These are phyloP conservation scores for Penicillium sp. DNA, from an alignment of 2,329 filamentous ascomycete genomes.

Conservation along the genomic window DNA sequence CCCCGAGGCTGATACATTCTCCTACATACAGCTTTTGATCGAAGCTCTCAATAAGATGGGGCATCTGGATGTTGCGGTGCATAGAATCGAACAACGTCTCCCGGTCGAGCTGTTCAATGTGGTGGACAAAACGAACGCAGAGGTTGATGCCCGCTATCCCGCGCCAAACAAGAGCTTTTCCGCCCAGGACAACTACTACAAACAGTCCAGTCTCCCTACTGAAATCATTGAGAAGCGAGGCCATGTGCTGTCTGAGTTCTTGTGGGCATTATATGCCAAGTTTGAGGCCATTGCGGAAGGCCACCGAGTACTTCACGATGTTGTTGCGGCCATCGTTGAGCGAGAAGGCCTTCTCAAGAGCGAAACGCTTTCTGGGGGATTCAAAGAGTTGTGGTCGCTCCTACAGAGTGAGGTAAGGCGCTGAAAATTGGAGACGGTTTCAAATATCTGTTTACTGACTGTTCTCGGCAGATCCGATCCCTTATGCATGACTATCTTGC, in stretches of 20 bases:
- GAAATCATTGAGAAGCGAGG: conserved; percentile 75
- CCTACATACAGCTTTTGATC: conserved; percentile 83
- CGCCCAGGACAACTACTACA: conserved; percentile 44
- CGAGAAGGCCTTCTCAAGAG: conserved; percentile 69
- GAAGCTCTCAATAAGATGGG: conserved; percentile 90
- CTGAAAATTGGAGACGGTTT: background rate
- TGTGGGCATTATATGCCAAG: conserved; percentile 92
- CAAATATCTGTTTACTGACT: background rate
- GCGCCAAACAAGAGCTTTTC: conserved; percentile 63
- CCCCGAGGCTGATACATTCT: conserved; percentile 92
- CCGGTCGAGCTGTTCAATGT: conserved; percentile 92
- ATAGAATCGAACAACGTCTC: conserved; percentile 87
- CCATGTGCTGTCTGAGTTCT: conserved; percentile 84
- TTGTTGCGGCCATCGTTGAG: conserved; percentile 80
- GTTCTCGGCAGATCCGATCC: conserved; percentile 68
- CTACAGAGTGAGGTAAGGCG: conserved; percentile 78
- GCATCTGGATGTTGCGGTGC: conserved; percentile 79
- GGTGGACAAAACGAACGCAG: conserved; percentile 91
- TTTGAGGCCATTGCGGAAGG: conserved; percentile 97
- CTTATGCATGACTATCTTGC: conserved; percentile 95
- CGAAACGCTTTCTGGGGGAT: conserved; percentile 76
- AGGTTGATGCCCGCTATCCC: conserved; percentile 92
- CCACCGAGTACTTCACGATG: conserved; percentile 90
- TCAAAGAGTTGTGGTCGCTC: conserved; percentile 96
- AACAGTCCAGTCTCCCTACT: conserved; percentile 59